Evolutionary conservation across 495 filamentous ascomycete species (phyloP), one percentile per base, ranked within the genome.

Genomic region (Penicillium chermesinum): DNA sequence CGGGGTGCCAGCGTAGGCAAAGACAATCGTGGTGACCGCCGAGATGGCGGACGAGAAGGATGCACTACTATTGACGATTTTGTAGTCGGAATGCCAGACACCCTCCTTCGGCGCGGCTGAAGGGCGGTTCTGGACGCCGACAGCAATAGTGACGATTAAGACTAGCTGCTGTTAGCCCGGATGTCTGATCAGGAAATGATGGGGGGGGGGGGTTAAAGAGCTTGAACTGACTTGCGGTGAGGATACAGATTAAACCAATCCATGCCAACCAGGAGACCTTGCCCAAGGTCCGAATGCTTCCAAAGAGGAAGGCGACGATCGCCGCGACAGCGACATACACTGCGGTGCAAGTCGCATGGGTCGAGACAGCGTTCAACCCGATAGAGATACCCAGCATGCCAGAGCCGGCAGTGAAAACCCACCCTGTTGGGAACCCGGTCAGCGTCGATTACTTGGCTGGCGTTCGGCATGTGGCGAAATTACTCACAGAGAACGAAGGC

Each of bases 381-480:
- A 91, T 88, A 2, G 79, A 81, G 52, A 88, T 84, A 0, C 82
- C 80, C 16, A 90, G 71, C 53, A 89, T 79, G 52, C 62, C 71
- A 22, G 66, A 69, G 14, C 67, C 71, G 6, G 62, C 57, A 30
- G 68, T 58, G 38, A 74, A 70, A 34, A 68, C 61, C 61, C 63
- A 68, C 47, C 63, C 66, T 91, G 79, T 74, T 75, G 13, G 69
- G 52, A n/a, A n/a, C n/a, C n/a, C n/a, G n/a, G n/a, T n/a, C n/a
- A n/a, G n/a, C n/a, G n/a, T n/a, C n/a, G n/a, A n/a, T n/a, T n/a
- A n/a, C n/a, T n/a, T n/a, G n/a, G n/a, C n/a, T n/a, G n/a, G n/a
- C n/a, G n/a, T n/a, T n/a, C n/a, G n/a, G n/a, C n/a, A n/a, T n/a
- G n/a, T 12, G n/a, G 13, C 15, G 3, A 13, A 15, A 67, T n/a